Base-by-base conservation (phyloP, 2,329 filamentous ascomycete species). In the Diaporthe ilicicola region DNA sequence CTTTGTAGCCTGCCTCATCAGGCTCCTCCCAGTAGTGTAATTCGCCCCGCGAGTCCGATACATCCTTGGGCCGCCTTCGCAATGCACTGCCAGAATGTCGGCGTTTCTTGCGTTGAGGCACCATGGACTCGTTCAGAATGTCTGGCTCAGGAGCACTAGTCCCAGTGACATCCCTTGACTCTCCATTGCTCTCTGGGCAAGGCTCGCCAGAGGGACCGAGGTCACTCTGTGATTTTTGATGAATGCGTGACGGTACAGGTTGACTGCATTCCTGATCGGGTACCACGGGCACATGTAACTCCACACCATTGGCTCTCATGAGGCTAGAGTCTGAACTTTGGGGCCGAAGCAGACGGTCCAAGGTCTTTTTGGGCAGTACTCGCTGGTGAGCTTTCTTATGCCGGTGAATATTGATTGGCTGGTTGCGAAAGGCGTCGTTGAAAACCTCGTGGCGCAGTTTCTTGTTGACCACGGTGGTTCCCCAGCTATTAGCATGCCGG, bases 21-120 rank as follows among this genome's bases (percentile, higher is more conserved):
- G 95, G 94, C 75, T 97, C 93, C 77, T 97, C 94, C 76, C 93
- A 95, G 76, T 95, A 97, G 79, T 97, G 91, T n/a, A 98, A 85
- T 73, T 93, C 88, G n/a, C 94, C 92, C 66, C 92, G 86, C 12
- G 89, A 86, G 15, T 91, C 88, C 22, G 87, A 88, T 8, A 97
- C 92, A 73, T 94, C 93, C 69, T 88, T 84, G 29, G 93, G 92
- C 77, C 93, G 91, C 71, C 90, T 85, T 44, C 93, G 90, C 32
- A 98, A 86, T 6, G 94, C 94, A 74, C 94, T 94, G 61, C 94
- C 95, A 7, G 94, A 98, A 80, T 97, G 96, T 29, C 95, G 91
- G 72, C 95, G 89, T 78, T 89, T 90, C 71, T 86, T 87, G 61
- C 81, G 80, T 67, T 87, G 84, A 19, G 80, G 79, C 54, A 75